Evolutionary conservation across 169 alveolate genomes (phyloP).

Genomic region (Plasmodium fragile): DNA sequence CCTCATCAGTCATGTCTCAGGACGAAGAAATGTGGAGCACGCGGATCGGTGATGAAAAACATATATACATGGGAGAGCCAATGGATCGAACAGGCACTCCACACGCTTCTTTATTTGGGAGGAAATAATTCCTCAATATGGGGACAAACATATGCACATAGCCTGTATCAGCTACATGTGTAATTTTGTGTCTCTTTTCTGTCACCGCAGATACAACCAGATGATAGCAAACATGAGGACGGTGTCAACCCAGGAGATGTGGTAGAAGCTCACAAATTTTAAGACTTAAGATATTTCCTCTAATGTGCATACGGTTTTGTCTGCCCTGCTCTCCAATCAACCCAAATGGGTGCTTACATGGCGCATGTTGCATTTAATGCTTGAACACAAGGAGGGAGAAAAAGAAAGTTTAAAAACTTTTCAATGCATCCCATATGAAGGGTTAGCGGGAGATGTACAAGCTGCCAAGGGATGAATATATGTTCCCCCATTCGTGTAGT

Average conservation of each 20-base stretch:
- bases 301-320: background rate
- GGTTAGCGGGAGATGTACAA: background rate
- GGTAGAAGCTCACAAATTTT: constrained; percentile 57
- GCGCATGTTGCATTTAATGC: background rate
- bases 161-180: background rate
- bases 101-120: background rate
- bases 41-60: constrained; percentile 60
- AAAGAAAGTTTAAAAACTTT: constrained; percentile 2
- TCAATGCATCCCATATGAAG: background rate
- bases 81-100: background rate
- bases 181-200: background rate
- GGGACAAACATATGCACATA: background rate
- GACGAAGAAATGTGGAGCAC: constrained; percentile 41
- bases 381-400: background rate
- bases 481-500: background rate
- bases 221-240: constrained; percentile 69
- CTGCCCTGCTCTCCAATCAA: background rate
- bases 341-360: background rate
- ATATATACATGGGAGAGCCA: background rate
- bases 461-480: background rate
- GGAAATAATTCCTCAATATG: background rate
- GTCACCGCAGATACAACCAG: constrained; percentile 45
- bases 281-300: background rate
- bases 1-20: constrained; percentile 58
- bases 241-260: constrained; percentile 59